Base-by-base conservation (phyloP, 2,329 filamentous ascomycete species). In the Beauveria scarabaeidicola region DNA sequence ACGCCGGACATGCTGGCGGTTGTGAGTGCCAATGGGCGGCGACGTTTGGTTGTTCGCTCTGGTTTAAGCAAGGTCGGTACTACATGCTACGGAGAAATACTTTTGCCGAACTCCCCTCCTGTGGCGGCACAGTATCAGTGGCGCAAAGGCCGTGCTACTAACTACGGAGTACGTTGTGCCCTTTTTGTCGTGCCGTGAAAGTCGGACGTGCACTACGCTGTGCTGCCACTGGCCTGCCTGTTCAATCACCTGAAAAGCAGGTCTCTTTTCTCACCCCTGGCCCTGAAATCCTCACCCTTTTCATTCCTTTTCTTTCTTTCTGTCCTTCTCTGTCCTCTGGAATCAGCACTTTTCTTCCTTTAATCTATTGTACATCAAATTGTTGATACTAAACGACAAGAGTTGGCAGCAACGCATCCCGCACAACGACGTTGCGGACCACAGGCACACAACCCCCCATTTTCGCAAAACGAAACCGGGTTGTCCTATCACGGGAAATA, bases 1-100 rank as follows among this genome's bases (percentile, higher is more conserved):
- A 63, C 41, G 23, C 64, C 52, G 4, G 65, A 53, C 67, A 69
- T 61, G 19, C 29, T 11, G 36, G 10, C 41, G 40, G 2, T 46
- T 29, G 27, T 19, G 38, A 32, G n/a, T 29, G 27, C 21, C 25
- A n/a, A 25, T 36, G 3, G 43, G n/a, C n/a, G 3, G 27, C 11
- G 5, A 38, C 17, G n/a, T 17, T 40, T 13, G 43, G 27, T 27
- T 36, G 11, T 36, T n/a, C n/a, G n/a, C n/a, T n/a, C n/a, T n/a
- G n/a, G n/a, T 32, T 11, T 32, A 1, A 32, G 10, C 5, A 5
- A 4, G 9, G 29, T 29, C n/a, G n/a, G n/a, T n/a, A n/a, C n/a
- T n/a, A 9, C 27, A 29, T 29, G 27, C 8, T 32, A 32, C 29
- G 10, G 57, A 59, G n/a, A 53, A 59, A 59, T 3, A n/a, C 40